These are phyloP conservation scores for Cyclocybe aegerita DNA, from an alignment of 768 basidiomycete genomes.

Conservation along the genomic window DNA sequence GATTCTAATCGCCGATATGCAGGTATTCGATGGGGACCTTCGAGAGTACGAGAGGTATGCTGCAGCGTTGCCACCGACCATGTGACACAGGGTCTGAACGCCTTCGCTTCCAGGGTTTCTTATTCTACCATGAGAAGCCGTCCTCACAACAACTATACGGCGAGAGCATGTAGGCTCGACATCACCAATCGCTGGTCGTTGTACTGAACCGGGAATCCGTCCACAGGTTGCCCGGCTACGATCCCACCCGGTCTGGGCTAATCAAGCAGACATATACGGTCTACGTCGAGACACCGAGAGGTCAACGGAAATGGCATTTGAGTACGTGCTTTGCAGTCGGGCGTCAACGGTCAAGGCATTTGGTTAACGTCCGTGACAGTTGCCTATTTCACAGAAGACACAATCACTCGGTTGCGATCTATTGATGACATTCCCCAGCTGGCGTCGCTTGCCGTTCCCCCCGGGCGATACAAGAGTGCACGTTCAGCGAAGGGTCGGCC, in stretches of 20 bases:
- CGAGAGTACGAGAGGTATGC: constrained; percentile 71
- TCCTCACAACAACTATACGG: constrained; percentile 47
- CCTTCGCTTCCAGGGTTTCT: constrained; percentile 55
- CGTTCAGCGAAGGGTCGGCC: constrained; percentile 60
- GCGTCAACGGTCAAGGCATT: not conserved
- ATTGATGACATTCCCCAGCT: constrained; percentile 63
- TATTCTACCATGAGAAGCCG: constrained; percentile 79
- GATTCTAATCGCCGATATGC: constrained; percentile 2
- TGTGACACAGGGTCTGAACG: constrained; percentile 3
- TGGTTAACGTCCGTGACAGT: constrained; percentile 38
- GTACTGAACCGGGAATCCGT: not conserved
- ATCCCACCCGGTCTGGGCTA: constrained; percentile 40
- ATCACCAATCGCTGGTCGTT: constrained; percentile 8
- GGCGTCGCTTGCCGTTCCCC: constrained; percentile 55
- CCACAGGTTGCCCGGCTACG: constrained; percentile 27
- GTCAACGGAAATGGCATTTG: constrained; percentile 80
- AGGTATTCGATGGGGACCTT: constrained; percentile 78
- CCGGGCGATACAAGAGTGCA: constrained; percentile 69
- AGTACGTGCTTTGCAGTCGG: constrained; percentile 42
- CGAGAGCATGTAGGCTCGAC: constrained; percentile 41
- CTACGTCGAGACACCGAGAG: constrained; percentile 63
- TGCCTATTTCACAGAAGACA: constrained; percentile 78
- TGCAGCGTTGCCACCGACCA: not conserved
- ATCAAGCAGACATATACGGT: constrained; percentile 86
- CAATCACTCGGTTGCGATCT: constrained; percentile 55